These are phyloP conservation scores for Inosperma sp. DNA, from an alignment of 768 basidiomycete genomes.

Conservation along the genomic window DNA sequence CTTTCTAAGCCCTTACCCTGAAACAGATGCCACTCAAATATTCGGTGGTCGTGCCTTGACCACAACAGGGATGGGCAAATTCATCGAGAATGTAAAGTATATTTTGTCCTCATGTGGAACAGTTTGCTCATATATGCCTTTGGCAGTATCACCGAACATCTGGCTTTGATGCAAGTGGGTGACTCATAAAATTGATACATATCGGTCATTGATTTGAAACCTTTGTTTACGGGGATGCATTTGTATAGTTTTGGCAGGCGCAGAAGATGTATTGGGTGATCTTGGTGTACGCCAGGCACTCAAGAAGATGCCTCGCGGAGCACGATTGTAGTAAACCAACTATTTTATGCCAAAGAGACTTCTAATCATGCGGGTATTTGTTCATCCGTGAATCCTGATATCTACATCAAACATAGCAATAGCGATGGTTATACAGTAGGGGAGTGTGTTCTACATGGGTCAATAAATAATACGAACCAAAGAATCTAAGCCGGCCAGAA, in stretches of 20 bases:
- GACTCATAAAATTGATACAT: constrained; percentile 12
- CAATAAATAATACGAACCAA: too few species aligned
- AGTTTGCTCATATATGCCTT: not conserved
- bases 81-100: constrained; percentile 68
- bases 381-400: too few species aligned
- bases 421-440: too few species aligned
- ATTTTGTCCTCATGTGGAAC: not conserved
- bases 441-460: too few species aligned
- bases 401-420: too few species aligned
- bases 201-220: constrained; percentile 10
- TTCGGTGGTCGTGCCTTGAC: constrained; percentile 91
- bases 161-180: constrained; percentile 71
- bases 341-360: not conserved
- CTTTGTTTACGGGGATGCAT: not conserved
- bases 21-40: constrained; percentile 70
- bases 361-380: too few species aligned
- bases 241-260: constrained; percentile 59
- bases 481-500: constrained; percentile 38
- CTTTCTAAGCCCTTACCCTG: constrained; percentile 24
- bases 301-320: constrained; percentile 32
- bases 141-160: constrained; percentile 75
- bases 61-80: constrained; percentile 78
- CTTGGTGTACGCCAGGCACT: constrained; percentile 26
- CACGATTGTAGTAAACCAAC: constrained; percentile 19
- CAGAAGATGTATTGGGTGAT: constrained; percentile 26